phyloP scores from a whole-genome alignment of 2,329 filamentous ascomycete genomes.

The Metarhizium brunneum region DNA sequence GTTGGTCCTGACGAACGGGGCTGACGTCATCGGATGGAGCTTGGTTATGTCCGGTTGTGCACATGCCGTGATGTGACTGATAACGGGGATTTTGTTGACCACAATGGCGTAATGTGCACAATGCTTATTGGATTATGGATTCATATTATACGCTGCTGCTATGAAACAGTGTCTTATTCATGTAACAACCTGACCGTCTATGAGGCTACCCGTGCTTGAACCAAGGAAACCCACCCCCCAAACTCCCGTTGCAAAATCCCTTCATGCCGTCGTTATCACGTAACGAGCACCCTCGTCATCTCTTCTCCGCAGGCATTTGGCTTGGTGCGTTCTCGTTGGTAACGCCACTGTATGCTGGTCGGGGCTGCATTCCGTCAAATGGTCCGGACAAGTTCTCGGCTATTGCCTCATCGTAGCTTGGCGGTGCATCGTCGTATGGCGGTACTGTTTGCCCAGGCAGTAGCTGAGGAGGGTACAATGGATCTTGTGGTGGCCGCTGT shows the following conservation, averaged over 20 bases:
- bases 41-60: not conserved
- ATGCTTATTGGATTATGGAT: not conserved
- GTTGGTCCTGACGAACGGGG: not conserved
- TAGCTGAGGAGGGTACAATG: constrained; percentile 51
- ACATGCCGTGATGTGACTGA: not conserved
- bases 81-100: not conserved
- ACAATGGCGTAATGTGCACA: not conserved
- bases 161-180: not conserved
- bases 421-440: constrained; percentile 67
- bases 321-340: constrained; percentile 52
- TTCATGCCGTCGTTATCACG: constrained; percentile 8
- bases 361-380: constrained; percentile 48
- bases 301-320: constrained; percentile 34
- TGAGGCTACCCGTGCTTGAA: not conserved
- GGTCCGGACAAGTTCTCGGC: constrained; percentile 64
- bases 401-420: constrained; percentile 90
- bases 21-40: not conserved
- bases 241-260: not conserved
- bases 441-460: constrained; percentile 31
- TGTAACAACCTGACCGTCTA: not conserved
- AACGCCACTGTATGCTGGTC: constrained; percentile 59
- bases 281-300: constrained; percentile 12
- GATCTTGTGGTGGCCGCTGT: constrained; percentile 30
- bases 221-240: too few species aligned
- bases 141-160: not conserved